These are phyloP conservation scores for Blastocystis sp. DNA, from an alignment of 352 stramenopile species.

Conservation along the genomic window DNA sequence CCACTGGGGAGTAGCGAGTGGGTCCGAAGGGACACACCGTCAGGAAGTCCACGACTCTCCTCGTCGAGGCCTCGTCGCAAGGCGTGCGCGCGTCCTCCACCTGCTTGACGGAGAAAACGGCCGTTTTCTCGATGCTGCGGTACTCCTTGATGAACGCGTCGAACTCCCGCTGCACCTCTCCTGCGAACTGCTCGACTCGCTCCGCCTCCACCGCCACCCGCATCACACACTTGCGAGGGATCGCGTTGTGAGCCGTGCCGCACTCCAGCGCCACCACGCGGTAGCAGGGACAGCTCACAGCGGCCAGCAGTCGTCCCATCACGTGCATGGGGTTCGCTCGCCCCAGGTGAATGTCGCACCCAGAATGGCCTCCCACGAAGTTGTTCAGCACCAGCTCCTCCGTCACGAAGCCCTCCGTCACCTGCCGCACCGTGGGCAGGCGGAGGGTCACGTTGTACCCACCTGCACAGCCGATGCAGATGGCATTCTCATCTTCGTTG, in stretches of 20 bases:
- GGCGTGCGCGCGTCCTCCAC: slow-evolving; percentile 16
- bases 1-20: slow-evolving; percentile 15
- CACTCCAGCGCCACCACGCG: slow-evolving; percentile 17
- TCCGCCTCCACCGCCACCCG: background rate
- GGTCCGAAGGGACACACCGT: slow-evolving; percentile 43
- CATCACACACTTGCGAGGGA: slow-evolving; percentile 52
- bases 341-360: slow-evolving; percentile 57
- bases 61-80: background rate
- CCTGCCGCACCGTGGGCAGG: slow-evolving; percentile 9
- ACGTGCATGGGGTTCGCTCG: slow-evolving; percentile 51
- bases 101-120: background rate
- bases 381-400: slow-evolving; percentile 46
- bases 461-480: slow-evolving; percentile 56
- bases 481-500: slow-evolving; percentile 56
- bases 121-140: background rate
- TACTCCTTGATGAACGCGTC: slow-evolving; percentile 20
- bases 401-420: slow-evolving; percentile 32
- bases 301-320: slow-evolving; percentile 15
- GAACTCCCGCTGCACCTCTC: slow-evolving; percentile 25
- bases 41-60: slow-evolving; percentile 30
- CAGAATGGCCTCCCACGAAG: slow-evolving; percentile 53
- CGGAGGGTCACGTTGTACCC: slow-evolving; percentile 37
- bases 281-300: background rate
- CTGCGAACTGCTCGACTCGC: background rate
- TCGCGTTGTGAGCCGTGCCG: slow-evolving; percentile 60